These are phyloP conservation scores for Spathaspora gorwiae DNA, from an alignment of 805 yeast genomes.

Conservation along the genomic window DNA sequence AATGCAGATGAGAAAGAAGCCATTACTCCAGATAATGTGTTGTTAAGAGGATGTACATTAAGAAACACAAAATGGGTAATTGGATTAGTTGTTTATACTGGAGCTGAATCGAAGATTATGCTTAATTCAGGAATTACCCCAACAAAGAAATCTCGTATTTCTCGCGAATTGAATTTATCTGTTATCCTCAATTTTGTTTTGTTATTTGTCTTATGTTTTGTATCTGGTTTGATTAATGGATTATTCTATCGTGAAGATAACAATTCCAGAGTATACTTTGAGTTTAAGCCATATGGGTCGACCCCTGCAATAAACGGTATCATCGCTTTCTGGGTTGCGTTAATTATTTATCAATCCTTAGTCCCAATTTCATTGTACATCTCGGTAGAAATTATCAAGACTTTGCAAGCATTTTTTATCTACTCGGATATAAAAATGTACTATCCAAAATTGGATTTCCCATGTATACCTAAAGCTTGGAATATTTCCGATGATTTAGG, in stretches of 20 bases:
- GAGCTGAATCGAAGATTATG: constrained; percentile 72
- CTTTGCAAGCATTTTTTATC: constrained; percentile 71
- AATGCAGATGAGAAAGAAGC: constrained; percentile 49
- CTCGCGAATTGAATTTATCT: constrained; percentile 62
- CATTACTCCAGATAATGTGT: constrained; percentile 54
- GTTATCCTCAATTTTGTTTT: constrained; percentile 60
- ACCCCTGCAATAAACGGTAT: constrained; percentile 62
- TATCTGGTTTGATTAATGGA: constrained; percentile 70
- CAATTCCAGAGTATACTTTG: constrained; percentile 53
- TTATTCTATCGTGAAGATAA: constrained; percentile 43
- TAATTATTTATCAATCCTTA: constrained; percentile 69
- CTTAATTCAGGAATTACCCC: constrained; percentile 77
- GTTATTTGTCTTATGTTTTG: constrained; percentile 61
- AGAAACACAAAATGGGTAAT: constrained; percentile 75
- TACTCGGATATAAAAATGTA: constrained; percentile 68
- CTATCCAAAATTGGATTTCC: constrained; percentile 63
- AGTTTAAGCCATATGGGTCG: constrained; percentile 56
- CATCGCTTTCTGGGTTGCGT: constrained; percentile 64
- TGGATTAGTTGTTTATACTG: constrained; percentile 73
- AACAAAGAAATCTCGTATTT: constrained; percentile 60
- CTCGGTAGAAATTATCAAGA: constrained; percentile 74
- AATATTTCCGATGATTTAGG: constrained; percentile 80
- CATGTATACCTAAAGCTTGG: constrained; percentile 81
- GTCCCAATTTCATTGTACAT: constrained; percentile 79
- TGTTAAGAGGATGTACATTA: constrained; percentile 68